A percentile compares a stretch with the other conserved stretches of the same genome.
These are phyloP conservation scores for Ogataea chonburiensis DNA, from an alignment of 805 yeast genomes.

Conservation along the genomic window DNA sequence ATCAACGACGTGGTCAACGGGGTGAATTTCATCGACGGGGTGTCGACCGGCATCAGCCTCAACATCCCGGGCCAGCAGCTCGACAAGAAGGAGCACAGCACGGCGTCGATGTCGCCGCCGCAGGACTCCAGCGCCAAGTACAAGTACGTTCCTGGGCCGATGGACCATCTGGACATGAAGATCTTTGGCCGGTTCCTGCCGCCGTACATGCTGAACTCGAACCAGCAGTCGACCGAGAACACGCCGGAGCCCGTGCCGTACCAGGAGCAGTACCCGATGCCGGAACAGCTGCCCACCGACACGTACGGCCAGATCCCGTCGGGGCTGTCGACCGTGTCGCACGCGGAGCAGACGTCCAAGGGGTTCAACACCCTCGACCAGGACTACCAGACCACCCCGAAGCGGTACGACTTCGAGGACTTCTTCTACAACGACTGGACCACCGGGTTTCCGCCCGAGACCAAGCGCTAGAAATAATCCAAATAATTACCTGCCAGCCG, in stretches of 20 bases:
- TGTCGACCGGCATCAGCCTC: constrained; percentile 33
- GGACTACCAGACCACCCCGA: constrained; percentile 17
- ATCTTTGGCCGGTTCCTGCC: constrained; percentile 82
- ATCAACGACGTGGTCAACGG: constrained; percentile 30
- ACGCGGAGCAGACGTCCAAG: constrained; percentile 30
- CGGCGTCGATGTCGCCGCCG: constrained; percentile 6
- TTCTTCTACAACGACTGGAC: constrained; percentile 31
- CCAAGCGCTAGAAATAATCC: constrained; percentile 9
- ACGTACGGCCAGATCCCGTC: constrained; percentile 31
- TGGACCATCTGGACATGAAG: constrained; percentile 82
- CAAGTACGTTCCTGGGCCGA: constrained; percentile 72
- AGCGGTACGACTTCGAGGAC: constrained; percentile 29
- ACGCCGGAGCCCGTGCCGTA: constrained; percentile 16
- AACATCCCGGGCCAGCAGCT: constrained; percentile 20
- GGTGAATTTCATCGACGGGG: constrained; percentile 36
- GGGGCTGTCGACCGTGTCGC: constrained; percentile 33
- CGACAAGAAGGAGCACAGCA: neutral
- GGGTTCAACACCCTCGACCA: constrained; percentile 30
- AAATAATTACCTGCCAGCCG: neutral
- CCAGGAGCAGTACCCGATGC: constrained; percentile 2
- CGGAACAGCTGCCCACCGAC: constrained; percentile 8
- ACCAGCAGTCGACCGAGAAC: constrained; percentile 13
- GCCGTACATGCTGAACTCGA: constrained; percentile 68
- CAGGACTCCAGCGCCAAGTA: constrained; percentile 14
- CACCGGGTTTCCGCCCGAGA: constrained; percentile 22